phyloP scores from a whole-genome alignment of 2,329 filamentous ascomycete species.

The Neonectria hederae region DNA sequence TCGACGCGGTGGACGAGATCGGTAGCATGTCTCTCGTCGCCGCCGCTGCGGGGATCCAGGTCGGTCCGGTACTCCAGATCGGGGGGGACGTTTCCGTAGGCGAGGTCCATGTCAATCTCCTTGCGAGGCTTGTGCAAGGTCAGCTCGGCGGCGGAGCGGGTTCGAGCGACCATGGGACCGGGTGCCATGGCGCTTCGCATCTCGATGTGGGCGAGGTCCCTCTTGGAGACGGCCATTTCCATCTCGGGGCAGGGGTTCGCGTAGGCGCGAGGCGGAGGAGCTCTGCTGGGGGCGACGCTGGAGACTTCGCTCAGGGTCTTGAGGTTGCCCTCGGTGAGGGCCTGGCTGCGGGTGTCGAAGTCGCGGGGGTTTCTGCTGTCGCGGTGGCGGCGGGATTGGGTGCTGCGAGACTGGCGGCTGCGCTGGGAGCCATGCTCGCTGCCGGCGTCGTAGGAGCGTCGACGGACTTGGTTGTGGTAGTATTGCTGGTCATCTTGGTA shows the following conservation, averaged over 20 bases:
- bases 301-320: conserved; percentile 64
- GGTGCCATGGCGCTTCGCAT: conserved; percentile 42
- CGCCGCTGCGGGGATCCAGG: conserved; percentile 58
- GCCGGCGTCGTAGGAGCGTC: conserved; percentile 42
- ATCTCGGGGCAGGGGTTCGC: conserved; percentile 49
- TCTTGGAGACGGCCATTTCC: conserved; percentile 54
- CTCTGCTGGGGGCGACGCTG: conserved; percentile 56
- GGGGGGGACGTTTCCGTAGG: conserved; percentile 85
- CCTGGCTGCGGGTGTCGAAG: conserved; percentile 45
- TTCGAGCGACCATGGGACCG: conserved; percentile 47
- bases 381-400: conserved; percentile 45
- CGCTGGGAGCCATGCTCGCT: conserved; percentile 55
- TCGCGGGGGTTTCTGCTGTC: conserved; percentile 27
- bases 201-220: conserved; percentile 40
- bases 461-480: conserved; percentile 48
- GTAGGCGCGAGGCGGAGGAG: conserved; percentile 55
- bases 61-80: conserved; percentile 65
- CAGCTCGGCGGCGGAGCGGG: conserved; percentile 53
- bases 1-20: conserved; percentile 79
- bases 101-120: conserved; percentile 88
- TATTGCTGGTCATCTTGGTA: conserved; percentile 47
- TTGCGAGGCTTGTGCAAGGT: conserved; percentile 46
- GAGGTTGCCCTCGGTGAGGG: conserved; percentile 63
- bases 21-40: conserved; percentile 64
- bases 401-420: conserved; percentile 53